Evolutionary conservation across 1,284 basidiomycete species (phyloP), one percentile per base, ranked within the genome.

Genomic region (Wolfiporia cocos): DNA sequence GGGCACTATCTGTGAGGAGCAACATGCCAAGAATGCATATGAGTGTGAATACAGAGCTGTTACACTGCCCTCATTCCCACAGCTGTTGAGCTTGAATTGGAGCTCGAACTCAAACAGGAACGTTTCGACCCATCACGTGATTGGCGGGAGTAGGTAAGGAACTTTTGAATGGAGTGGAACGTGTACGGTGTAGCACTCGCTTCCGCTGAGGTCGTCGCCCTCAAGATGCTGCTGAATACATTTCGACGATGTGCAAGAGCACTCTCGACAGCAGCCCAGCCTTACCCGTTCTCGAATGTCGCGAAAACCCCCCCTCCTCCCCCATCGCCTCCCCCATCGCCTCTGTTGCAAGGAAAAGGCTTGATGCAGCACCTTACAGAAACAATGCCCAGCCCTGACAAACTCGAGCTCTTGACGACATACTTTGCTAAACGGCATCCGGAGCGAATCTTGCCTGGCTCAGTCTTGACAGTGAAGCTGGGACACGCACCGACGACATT

Each of bases 211-310:
- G n/a, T n/a, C n/a, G n/a, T n/a, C n/a, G n/a, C n/a, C n/a, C n/a
- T 39, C 44, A 37, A 33, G 47, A 61, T 62, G 58, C 42, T 48
- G 29, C 46, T 53, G 41, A 57, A 49, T 45, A 24, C 47, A 12
- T 42, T 62, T 30, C 56, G 56, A 46, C 42, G 39, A 55, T 57
- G 54, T 35, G 53, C 63, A 32, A 63, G 74, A 40, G 55, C 63
- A 31, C 63, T 76, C 63, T 66, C 76, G 24, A 74, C 76, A 20
- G 56, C 67, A 17, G 45, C 64, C 5, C 47, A 62, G 23, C 53
- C 70, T 10, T 92, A 92, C 58, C 81, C 87, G 15, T 93, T 87
- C 66, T 88, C 88, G 24, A 81, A 74, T 51, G 69, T 70, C 9
- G 86, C 78, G 30, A 68, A 81, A 35, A 66, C 79, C 34, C 74